Evolutionary conservation across 2,329 filamentous ascomycete species (phyloP).

Genomic region (Aspergillus quadricinctus): DNA sequence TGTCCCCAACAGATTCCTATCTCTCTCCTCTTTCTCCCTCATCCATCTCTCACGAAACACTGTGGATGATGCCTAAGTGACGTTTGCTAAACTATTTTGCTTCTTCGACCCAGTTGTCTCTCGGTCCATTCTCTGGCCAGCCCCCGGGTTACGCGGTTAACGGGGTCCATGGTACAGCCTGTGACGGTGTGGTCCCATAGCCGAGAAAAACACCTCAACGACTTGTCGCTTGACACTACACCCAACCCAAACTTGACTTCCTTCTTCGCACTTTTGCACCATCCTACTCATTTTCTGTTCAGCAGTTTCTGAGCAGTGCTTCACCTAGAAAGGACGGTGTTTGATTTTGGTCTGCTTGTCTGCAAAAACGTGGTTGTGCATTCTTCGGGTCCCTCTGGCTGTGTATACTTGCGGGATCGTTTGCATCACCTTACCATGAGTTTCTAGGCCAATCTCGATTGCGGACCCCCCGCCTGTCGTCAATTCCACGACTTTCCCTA

Average conservation of each 20-base stretch:
- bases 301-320: neutral
- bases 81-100: slow-evolving; percentile 6
- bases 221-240: neutral
- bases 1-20: neutral
- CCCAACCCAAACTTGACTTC: slow-evolving; percentile 4
- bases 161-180: slow-evolving; percentile 20
- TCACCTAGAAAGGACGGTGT: neutral
- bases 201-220: slow-evolving; percentile 11
- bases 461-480: slow-evolving; percentile 12
- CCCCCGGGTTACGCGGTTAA: slow-evolving; percentile 15
- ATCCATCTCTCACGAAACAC: neutral
- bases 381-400: neutral
- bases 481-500: neutral
- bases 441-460: slow-evolving; percentile 8
- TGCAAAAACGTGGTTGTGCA: neutral
- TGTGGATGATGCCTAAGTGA: slow-evolving; percentile 14
- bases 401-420: slow-evolving; percentile 5
- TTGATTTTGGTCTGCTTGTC: slow-evolving; percentile 4
- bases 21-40: neutral
- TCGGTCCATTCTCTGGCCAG: neutral
- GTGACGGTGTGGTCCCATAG: slow-evolving; percentile 12
- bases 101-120: neutral
- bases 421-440: slow-evolving; percentile 12
- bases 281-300: neutral
- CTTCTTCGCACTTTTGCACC: slow-evolving; percentile 3